Evolutionary conservation across 208 protist genomes (phyloP), one percentile per base, ranked within the genome.

Genomic region (Leishmania braziliensis): DNA sequence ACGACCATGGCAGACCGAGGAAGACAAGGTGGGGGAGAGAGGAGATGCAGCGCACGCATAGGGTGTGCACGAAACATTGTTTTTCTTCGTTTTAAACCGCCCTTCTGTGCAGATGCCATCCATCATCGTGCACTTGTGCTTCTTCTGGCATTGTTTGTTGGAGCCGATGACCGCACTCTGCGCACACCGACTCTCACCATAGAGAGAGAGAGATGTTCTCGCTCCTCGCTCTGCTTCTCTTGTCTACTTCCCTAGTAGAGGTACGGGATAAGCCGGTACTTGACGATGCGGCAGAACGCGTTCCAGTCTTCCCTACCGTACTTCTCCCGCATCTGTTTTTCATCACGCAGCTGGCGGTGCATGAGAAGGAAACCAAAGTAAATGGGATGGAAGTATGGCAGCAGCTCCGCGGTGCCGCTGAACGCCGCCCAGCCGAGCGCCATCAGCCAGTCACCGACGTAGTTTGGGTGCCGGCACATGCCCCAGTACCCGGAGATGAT

Each of bases 401-500:
- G 75, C 10, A 93, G 14, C 58, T 89, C 84, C 26, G 69, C 79
- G 54, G 91, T 91, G 46, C 94, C 93, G 60, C 86, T 90, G 60
- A 96, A 88, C 33, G 87, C 73, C 6, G 89, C 89, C 91, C 89
- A 96, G 58, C 86, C 76, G 0, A 98, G 83, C 23, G 94, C 85
- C 92, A 97, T 95, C 43, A 98, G 81, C 93, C 93, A 98, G 86
- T 99, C 98, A 43, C 97, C 97, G 26, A 98, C 89, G 86, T 99
- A 99, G 87, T 99, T 99, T 20, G 99, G 95, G 89, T 99, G 97
- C 36, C 98, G 91, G 78, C 97, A 98, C 36, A 98, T 86, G 69
- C 98, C 98, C 98, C 98, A 99, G 82, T 91, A 99, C 80, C 98
- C 98, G 12, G 95, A 98, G 56, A 96, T 92, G 71, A 99, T 86